These are phyloP conservation scores for Lepiota brunneoincarnata DNA, from an alignment of 768 basidiomycete genomes.

Conservation along the genomic window DNA sequence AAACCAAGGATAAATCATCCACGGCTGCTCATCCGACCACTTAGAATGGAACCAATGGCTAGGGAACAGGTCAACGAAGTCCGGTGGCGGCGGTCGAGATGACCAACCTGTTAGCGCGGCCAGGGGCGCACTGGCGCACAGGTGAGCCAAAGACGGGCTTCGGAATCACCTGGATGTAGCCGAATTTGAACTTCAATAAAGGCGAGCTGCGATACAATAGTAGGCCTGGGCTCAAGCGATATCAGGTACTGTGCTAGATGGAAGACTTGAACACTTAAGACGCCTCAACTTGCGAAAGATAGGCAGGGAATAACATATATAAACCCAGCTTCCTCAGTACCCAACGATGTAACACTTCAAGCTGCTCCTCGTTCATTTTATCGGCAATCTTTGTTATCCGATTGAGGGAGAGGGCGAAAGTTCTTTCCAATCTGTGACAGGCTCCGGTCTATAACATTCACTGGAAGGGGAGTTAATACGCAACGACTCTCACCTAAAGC, in stretches of 20 bases:
- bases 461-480: background rate
- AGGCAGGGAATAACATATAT: constrained; percentile 31
- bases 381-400: background rate
- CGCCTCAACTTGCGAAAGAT: constrained; percentile 24
- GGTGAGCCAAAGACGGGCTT: background rate
- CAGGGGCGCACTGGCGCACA: constrained; percentile 25
- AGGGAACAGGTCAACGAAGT: background rate
- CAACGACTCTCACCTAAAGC: background rate
- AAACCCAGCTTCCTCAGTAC: constrained; percentile 29
- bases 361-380: background rate
- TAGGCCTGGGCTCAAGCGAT: constrained; percentile 12
- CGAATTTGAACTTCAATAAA: constrained; percentile 25
- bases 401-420: background rate
- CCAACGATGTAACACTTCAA: background rate
- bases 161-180: constrained; percentile 10
- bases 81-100: background rate
- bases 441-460: background rate
- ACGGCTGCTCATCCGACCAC: constrained; percentile 23
- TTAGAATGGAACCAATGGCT: constrained; percentile 20
- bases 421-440: background rate
- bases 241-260: background rate
- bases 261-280: background rate
- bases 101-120: constrained; percentile 20
- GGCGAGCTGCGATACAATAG: constrained; percentile 27
- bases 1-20: constrained; percentile 26